These are phyloP conservation scores for Balansia obtecta DNA, from an alignment of 2,329 filamentous ascomycete genomes.

Conservation along the genomic window DNA sequence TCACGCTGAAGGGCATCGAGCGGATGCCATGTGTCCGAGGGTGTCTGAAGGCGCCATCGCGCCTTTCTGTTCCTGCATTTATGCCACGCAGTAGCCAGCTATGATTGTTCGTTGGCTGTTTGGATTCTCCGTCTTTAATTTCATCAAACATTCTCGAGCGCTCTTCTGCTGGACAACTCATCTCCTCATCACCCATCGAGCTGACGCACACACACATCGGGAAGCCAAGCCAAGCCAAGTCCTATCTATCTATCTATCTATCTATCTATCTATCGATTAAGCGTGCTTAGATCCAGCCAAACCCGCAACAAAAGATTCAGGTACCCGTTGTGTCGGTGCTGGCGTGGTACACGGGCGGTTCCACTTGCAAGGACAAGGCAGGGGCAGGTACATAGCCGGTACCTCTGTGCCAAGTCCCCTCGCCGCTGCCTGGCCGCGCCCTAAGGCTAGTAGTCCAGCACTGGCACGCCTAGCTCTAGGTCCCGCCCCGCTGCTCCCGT, in stretches of 20 bases:
- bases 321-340: background rate
- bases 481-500: constrained; percentile 1
- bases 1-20: constrained; percentile 4
- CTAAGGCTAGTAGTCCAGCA: background rate
- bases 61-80: constrained; percentile 16
- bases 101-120: background rate
- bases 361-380: background rate
- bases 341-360: background rate
- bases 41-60: constrained; percentile 7
- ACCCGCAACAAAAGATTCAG: background rate
- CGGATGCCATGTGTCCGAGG: background rate
- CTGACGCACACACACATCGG: background rate
- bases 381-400: no score
- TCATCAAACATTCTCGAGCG: background rate
- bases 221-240: background rate
- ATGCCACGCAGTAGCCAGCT: constrained; percentile 9
- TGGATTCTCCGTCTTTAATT: background rate
- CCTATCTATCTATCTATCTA: no score
- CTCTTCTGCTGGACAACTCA: background rate
- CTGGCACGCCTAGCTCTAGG: background rate
- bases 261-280: no score
- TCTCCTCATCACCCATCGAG: background rate
- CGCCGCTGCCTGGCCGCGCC: constrained; percentile 7
- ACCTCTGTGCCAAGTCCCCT: no score
- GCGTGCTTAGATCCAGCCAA: no score